Evolutionary conservation across 2,329 filamentous ascomycete genomes (phyloP).

Genomic region (Neonectria punicea): DNA sequence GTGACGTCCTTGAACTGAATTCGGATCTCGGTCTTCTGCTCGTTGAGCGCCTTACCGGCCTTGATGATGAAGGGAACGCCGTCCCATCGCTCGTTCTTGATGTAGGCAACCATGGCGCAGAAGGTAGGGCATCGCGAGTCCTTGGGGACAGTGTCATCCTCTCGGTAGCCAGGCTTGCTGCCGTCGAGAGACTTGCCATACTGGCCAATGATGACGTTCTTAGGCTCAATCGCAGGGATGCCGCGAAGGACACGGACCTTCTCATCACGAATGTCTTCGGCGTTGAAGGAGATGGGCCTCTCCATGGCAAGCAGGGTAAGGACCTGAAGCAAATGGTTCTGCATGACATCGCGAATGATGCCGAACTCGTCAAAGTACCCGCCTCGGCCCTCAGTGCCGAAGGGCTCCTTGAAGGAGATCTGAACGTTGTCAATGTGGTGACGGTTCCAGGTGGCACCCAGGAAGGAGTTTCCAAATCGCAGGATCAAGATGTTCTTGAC

Average conservation of each 20-base stretch:
- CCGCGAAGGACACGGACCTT: conserved; percentile 95
- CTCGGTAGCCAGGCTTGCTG: conserved; percentile 97
- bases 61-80: conserved; percentile 99
- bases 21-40: conserved; percentile 99
- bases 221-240: conserved; percentile 95
- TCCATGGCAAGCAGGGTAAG: conserved; percentile 98
- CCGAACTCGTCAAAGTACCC: conserved; percentile 99
- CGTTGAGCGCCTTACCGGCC: conserved; percentile 97
- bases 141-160: conserved; percentile 97
- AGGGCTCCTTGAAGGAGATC: conserved; percentile 99
- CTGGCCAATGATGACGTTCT: conserved; percentile 99
- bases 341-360: conserved; percentile 99
- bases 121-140: conserved; percentile 98
- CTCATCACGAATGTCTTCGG: conserved; percentile 98
- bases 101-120: conserved; percentile 95
- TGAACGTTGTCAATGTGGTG: conserved; percentile 99
- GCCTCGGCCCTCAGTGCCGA: conserved; percentile 96
- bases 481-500: conserved; percentile 99
- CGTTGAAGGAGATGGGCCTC: conserved; percentile 95
- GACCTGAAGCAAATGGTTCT: conserved; percentile 98
- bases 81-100: conserved; percentile 99
- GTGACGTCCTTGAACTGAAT: conserved; percentile 99
- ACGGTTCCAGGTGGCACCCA: conserved; percentile 98
- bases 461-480: conserved; percentile 98
- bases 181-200: conserved; percentile 97